These are phyloP conservation scores for Pestalotiopsis sp. DNA, from an alignment of 2,329 filamentous ascomycete genomes.

Conservation along the genomic window DNA sequence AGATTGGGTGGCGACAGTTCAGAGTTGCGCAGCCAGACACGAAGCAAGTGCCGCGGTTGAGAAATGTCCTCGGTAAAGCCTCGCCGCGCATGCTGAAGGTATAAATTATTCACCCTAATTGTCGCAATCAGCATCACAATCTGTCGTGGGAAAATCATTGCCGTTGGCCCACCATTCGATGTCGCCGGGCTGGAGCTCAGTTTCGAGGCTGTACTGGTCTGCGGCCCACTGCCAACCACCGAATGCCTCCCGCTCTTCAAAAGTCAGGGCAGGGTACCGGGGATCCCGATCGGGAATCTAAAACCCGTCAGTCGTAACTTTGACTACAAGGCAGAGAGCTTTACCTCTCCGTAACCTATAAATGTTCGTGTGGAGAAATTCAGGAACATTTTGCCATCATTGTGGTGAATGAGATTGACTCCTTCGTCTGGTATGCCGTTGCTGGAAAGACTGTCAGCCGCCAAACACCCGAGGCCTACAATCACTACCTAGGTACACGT, in stretches of 20 bases:
- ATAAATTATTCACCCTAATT: not conserved
- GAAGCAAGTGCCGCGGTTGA: not conserved
- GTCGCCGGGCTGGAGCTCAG: not conserved
- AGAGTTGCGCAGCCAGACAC: constrained; percentile 4
- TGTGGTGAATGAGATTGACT: not conserved
- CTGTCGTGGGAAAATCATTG: not conserved
- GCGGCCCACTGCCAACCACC: constrained; percentile 6
- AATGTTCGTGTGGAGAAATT: constrained; percentile 5
- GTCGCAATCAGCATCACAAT: not conserved
- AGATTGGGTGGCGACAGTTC: not conserved
- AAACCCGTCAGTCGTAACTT: not conserved
- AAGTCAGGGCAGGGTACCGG: not conserved
- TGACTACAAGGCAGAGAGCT: not conserved
- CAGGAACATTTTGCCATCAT: not conserved
- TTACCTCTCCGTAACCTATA: not conserved
- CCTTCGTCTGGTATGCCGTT: constrained; percentile 2
- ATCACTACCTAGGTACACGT: not conserved
- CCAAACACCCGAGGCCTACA: not conserved
- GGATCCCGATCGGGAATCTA: not conserved
- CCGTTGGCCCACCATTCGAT: not conserved
- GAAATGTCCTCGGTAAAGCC: constrained; percentile 2
- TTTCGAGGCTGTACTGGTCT: constrained; percentile 5
- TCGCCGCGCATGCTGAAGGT: not conserved
- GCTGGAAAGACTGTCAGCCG: not conserved
- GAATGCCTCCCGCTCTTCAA: constrained; percentile 1